Evolutionary conservation across 768 basidiomycete species (phyloP).

Genomic region (Boletus pseudo-olivaceus): DNA sequence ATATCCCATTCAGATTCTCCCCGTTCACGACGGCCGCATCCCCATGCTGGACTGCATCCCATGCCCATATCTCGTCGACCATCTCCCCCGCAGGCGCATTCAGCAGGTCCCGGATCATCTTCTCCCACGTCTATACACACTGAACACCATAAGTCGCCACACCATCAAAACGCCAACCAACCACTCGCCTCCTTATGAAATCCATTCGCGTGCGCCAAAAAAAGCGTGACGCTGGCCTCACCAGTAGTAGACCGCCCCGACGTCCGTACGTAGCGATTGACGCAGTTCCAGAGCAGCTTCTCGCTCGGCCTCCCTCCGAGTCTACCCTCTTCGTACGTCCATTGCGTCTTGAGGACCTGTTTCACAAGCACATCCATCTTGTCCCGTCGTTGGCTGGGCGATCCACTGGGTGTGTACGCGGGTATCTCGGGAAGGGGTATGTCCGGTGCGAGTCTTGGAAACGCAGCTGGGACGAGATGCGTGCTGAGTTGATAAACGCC

Average conservation of each 20-base stretch:
- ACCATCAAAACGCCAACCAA: background rate
- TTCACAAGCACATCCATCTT: constrained; percentile 11
- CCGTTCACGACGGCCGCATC: constrained; percentile 77
- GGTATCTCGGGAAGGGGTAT: constrained; percentile 24
- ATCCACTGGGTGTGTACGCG: background rate
- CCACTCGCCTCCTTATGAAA: constrained; percentile 78
- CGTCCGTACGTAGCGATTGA: constrained; percentile 60
- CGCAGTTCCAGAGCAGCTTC: constrained; percentile 59
- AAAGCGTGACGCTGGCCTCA: constrained; percentile 49
- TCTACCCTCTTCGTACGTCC: constrained; percentile 10
- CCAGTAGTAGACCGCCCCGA: background rate
- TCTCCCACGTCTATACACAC: constrained; percentile 72
- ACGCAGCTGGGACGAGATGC: constrained; percentile 30
- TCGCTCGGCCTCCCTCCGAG: constrained; percentile 16
- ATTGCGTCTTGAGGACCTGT: constrained; percentile 19
- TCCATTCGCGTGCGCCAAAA: constrained; percentile 83
- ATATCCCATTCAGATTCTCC: constrained; percentile 50
- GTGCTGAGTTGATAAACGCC: constrained; percentile 25
- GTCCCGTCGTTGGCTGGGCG: constrained; percentile 8
- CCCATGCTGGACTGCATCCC: constrained; percentile 84
- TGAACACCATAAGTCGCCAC: background rate
- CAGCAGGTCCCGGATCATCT: constrained; percentile 54
- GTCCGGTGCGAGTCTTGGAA: constrained; percentile 23
- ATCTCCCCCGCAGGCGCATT: constrained; percentile 34
- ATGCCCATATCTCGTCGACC: constrained; percentile 75